Conservation (phyloP, 1,284 basidiomycete species). For the Prillingera fragicola region DNA sequence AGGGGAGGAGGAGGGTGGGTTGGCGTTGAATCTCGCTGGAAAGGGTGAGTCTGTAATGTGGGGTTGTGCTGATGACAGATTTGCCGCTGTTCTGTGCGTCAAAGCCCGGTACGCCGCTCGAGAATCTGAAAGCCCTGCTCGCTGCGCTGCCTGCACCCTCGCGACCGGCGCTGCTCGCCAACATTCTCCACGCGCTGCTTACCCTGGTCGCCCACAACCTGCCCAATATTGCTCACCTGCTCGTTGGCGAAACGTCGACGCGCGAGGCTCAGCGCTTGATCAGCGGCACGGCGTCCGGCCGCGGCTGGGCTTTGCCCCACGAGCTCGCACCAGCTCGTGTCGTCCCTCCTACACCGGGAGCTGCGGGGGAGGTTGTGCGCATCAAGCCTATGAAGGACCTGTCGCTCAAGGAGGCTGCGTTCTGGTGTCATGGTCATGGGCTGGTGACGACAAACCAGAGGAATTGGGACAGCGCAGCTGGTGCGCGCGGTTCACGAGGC, state of each 20-base stretch:
- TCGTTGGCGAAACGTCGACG: conserved; percentile 76
- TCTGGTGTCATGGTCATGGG: conserved; percentile 33
- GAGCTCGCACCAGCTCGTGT: conserved; percentile 56
- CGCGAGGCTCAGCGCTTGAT: conserved; percentile 72
- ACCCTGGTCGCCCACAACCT: conserved; percentile 58
- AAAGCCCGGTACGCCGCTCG: conserved; percentile 49
- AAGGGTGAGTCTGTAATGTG: conserved; percentile 18
- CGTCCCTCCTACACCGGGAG: not conserved
- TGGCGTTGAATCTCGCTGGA: conserved; percentile 21
- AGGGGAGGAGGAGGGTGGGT: not conserved
- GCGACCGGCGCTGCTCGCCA: conserved; percentile 60
- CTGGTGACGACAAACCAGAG: conserved; percentile 62
- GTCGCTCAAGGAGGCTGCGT: conserved; percentile 66
- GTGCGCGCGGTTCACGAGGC: conserved; percentile 46
- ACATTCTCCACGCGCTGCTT: conserved; percentile 65
- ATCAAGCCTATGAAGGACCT: conserved; percentile 68
- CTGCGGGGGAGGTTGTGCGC: conserved; percentile 52
- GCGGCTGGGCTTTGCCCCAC: conserved; percentile 67
- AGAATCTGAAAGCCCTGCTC: conserved; percentile 58
- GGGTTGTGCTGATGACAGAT: conserved; percentile 10
- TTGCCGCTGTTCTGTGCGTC: conserved; percentile 36
- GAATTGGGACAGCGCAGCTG: conserved; percentile 52
- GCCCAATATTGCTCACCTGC: conserved; percentile 61
- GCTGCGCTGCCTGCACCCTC: conserved; percentile 70
- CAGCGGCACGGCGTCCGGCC: conserved; percentile 69